phyloP scores from a whole-genome alignment of 1,284 basidiomycete genomes.

The Moesziomyces globuligerus region DNA sequence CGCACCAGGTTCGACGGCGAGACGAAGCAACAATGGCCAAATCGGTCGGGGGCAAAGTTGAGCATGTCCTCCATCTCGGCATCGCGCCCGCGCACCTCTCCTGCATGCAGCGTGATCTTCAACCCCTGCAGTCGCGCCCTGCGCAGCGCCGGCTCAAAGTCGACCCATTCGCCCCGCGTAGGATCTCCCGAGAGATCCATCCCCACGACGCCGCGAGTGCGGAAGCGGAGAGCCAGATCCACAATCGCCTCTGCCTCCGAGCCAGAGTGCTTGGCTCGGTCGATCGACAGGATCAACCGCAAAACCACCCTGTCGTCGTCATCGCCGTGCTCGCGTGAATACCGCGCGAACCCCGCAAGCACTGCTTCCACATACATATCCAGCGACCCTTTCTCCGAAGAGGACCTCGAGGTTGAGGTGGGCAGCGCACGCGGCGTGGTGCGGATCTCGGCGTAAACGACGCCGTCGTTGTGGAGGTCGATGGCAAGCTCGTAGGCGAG shows the following conservation, averaged over 20 bases:
- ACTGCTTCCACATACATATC: conserved; percentile 27
- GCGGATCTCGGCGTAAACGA: conserved; percentile 49
- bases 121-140: conserved; percentile 20
- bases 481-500: conserved; percentile 31
- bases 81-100: conserved; percentile 22
- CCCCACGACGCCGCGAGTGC: conserved; percentile 16
- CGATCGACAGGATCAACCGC: conserved; percentile 41
- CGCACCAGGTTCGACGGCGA: not conserved
- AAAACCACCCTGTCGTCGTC: conserved; percentile 4
- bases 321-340: not conserved
- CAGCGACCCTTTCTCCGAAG: not conserved
- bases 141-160: conserved; percentile 13
- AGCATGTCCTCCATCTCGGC: conserved; percentile 35
- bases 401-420: no score
- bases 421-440: conserved; percentile 31
- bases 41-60: conserved; percentile 33
- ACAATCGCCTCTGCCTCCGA: conserved; percentile 13
- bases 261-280: conserved; percentile 23
- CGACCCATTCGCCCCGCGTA: conserved; percentile 21
- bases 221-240: conserved; percentile 15
- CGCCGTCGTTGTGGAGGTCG: conserved; percentile 40
- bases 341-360: conserved; percentile 13
- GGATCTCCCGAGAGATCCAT: conserved; percentile 51
- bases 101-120: conserved; percentile 47
- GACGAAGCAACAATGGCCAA: conserved; percentile 51